Evolutionary conservation across 768 basidiomycete species (phyloP).

Genomic region (Tephrocybe sp.): DNA sequence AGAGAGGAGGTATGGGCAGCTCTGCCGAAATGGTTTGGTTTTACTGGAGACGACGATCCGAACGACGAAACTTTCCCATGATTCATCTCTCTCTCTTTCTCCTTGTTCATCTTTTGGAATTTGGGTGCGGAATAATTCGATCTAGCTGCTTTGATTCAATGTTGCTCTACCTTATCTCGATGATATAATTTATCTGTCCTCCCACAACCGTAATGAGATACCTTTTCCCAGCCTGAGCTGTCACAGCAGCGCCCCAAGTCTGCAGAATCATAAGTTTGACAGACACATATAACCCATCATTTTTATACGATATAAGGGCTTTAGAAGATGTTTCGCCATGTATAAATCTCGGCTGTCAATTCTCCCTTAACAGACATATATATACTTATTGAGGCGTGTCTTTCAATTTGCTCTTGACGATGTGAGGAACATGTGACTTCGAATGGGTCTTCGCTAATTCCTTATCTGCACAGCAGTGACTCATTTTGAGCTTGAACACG

Average conservation of each 20-base stretch:
- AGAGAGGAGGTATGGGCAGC: constrained; percentile 60
- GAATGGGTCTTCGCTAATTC: not conserved
- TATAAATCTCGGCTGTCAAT: too few relatives aligned
- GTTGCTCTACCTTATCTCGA: not conserved
- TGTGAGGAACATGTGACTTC: too few relatives aligned
- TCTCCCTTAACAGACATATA: too few relatives aligned
- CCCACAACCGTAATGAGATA: too few relatives aligned
- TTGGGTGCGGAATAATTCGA: not conserved
- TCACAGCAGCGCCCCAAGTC: too few relatives aligned
- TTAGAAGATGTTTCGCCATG: too few relatives aligned
- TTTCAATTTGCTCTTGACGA: too few relatives aligned
- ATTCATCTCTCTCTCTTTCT: not conserved
- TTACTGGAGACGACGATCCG: constrained; percentile 23
- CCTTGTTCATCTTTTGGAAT: not conserved
- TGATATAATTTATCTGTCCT: not conserved
- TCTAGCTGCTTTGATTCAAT: not conserved
- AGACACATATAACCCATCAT: too few relatives aligned
- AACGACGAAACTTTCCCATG: not conserved
- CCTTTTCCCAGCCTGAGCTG: too few relatives aligned
- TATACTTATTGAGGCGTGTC: too few relatives aligned
- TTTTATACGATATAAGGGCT: too few relatives aligned
- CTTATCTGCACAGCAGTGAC: constrained; percentile 2
- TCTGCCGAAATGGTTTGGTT: constrained; percentile 66
- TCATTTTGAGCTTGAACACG: not conserved
- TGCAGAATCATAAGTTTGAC: too few relatives aligned